A percentile compares a stretch with the other conserved stretches of the same genome.
Conservation (phyloP, 768 basidiomycete species). For the Tricholoma sp. region DNA sequence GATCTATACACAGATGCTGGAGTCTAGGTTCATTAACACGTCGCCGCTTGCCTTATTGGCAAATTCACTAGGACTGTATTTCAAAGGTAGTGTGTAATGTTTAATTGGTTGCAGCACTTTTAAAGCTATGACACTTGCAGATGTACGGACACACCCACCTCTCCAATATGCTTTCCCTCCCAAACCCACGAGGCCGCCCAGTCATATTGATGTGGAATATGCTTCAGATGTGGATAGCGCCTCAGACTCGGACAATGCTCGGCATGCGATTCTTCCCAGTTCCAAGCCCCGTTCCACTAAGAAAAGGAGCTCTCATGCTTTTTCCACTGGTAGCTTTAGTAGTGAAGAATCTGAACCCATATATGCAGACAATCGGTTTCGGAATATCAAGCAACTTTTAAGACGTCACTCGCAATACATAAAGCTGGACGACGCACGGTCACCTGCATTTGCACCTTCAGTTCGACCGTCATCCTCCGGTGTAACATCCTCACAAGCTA, state of each 20-base stretch:
- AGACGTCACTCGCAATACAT: conserved; percentile 41
- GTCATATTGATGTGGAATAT: not conserved
- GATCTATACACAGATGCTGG: conserved; percentile 67
- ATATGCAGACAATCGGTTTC: conserved; percentile 26
- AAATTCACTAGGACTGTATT: conserved; percentile 53
- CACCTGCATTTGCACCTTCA: conserved; percentile 38
- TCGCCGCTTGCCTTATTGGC: conserved; percentile 57
- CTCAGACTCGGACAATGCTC: conserved; percentile 32
- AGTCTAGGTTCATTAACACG: conserved; percentile 62
- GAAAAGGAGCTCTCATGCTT: conserved; percentile 12
- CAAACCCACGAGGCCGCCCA: conserved; percentile 14
- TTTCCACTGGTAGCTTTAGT: conserved; percentile 14
- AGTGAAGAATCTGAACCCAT: conserved; percentile 12
- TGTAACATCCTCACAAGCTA: conserved; percentile 1
- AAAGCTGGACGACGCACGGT: conserved; percentile 38
- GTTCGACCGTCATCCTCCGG: conserved; percentile 23
- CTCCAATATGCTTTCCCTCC: conserved; percentile 55
- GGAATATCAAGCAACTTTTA: conserved; percentile 30
- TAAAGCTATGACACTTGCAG: conserved; percentile 24
- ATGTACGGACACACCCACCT: conserved; percentile 64
- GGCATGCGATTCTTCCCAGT: conserved; percentile 27
- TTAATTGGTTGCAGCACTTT: not conserved
- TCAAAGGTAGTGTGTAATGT: conserved; percentile 42
- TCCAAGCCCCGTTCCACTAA: conserved; percentile 19
- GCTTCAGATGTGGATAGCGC: conserved; percentile 13